Evolutionary conservation across 208 protist genomes (phyloP), one percentile per base, ranked within the genome.

Genomic region (Herpetomonas tarakana): DNA sequence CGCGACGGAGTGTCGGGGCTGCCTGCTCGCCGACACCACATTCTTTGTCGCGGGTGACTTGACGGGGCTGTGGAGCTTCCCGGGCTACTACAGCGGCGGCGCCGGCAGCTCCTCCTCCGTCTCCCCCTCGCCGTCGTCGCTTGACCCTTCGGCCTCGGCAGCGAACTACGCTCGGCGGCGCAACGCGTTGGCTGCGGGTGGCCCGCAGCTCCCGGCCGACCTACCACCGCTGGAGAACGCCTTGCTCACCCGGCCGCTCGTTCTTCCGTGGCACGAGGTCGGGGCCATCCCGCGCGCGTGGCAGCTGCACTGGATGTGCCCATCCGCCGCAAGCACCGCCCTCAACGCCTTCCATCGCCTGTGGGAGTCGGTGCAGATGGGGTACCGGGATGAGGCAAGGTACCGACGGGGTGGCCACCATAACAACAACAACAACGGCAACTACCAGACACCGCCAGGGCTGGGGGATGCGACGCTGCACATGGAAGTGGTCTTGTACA

Each of bases 21-120:
- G 90, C 65, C 72, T 96, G 21, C 74, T 96, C 50, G 83, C 90
- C 11, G 86, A 96, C 73, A 87, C 80, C 30, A 91, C 82, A 44
- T 93, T 92, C 58, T 92, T 87, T 52, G 76, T 93, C 12, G 86
- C 84, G 0, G 86, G 90, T 18, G 86, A 93, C 47, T 62, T 87
- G 21, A 88, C 84, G 0, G 86, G 75, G 0, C 31, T 80, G 38
- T 93, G 89, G 86, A 61, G 65, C 6, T 75, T 71, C 26, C 62
- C 71, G 0, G 7, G 18, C 53, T 2, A n/a, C 25, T 29, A 52
- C 61, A 3, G 28, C 31, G 7, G 35, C 39, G 14, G 38, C 62
- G 7, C 9, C 47, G 14, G 19, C 21, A 12, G 21, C 41, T 7
- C 26, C n/a, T 25, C 9, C 38, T 12, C 19, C 25, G 19, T 49